These are phyloP conservation scores for Penicillium verrucosum DNA, from an alignment of 2,329 filamentous ascomycete species.

Conservation along the genomic window DNA sequence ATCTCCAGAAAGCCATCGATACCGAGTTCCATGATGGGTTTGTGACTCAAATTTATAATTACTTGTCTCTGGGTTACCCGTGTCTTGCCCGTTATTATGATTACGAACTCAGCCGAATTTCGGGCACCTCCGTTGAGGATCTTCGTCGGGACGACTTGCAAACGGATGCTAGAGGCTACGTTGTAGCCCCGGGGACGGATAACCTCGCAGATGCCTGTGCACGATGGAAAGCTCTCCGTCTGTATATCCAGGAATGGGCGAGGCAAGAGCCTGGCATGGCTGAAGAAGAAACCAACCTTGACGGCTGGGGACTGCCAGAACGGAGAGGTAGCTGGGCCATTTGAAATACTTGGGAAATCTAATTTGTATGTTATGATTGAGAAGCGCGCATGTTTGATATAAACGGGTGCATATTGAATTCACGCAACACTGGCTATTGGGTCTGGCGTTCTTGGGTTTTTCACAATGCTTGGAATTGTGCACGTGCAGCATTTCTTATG, in stretches of 20 bases:
- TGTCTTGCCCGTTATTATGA: constrained; percentile 80
- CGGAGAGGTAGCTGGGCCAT: constrained; percentile 68
- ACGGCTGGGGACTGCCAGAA: constrained; percentile 63
- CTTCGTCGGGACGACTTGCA: constrained; percentile 68
- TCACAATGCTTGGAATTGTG: not conserved
- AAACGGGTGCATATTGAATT: not conserved
- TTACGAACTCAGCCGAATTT: constrained; percentile 78
- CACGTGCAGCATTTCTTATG: not conserved
- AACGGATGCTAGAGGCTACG: constrained; percentile 68
- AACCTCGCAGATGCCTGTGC: constrained; percentile 55
- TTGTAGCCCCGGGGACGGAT: constrained; percentile 54
- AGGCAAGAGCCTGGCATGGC: constrained; percentile 74
- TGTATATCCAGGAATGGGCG: constrained; percentile 88
- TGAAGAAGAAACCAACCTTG: constrained; percentile 51
- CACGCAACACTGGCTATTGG: not conserved
- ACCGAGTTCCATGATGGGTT: constrained; percentile 78
- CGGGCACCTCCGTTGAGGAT: constrained; percentile 64
- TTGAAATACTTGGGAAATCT: constrained; percentile 30
- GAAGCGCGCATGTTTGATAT: not conserved
- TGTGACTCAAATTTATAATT: constrained; percentile 95
- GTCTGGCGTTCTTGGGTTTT: not conserved
- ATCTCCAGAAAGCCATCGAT: constrained; percentile 47
- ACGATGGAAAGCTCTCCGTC: constrained; percentile 77
- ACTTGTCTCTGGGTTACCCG: constrained; percentile 88
- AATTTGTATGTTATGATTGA: not conserved